These are phyloP conservation scores for Logfia minima DNA, from an alignment of 129 eudicot genomes.

Conservation along the genomic window DNA sequence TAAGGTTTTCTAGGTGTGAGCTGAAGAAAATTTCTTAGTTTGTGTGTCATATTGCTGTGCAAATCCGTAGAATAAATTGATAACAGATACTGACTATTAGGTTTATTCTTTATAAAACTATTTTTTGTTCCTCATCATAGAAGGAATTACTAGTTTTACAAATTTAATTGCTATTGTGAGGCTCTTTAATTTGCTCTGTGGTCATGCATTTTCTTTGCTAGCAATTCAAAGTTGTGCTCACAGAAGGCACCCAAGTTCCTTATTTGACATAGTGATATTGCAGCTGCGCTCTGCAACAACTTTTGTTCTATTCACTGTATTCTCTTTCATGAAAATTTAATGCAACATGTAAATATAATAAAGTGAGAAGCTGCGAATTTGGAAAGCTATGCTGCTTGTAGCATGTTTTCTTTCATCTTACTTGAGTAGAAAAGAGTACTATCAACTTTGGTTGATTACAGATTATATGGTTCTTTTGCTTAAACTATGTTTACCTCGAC, in stretches of 20 bases:
- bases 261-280: background rate
- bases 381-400: conserved; percentile 4
- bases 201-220: conserved; percentile 7
- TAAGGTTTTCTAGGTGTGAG: conserved; percentile 3
- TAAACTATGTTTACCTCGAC: background rate
- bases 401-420: background rate
- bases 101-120: background rate
- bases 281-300: background rate
- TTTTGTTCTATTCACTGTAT: background rate
- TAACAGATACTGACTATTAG: background rate
- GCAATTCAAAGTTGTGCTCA: background rate
- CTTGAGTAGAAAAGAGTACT: background rate
- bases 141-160: background rate
- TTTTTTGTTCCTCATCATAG: background rate
- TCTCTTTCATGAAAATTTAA: background rate
- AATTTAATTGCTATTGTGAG: background rate
- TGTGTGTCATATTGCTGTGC: background rate
- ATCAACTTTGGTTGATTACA: background rate
- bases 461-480: conserved; percentile 4
- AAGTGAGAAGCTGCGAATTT: background rate
- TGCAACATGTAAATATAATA: background rate
- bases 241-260: background rate
- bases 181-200: background rate
- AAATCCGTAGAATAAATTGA: background rate
- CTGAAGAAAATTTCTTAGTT: background rate